Evolutionary conservation across 1,284 basidiomycete species (phyloP), one percentile per base, ranked within the genome.

Genomic region (Naganishia sp.): DNA sequence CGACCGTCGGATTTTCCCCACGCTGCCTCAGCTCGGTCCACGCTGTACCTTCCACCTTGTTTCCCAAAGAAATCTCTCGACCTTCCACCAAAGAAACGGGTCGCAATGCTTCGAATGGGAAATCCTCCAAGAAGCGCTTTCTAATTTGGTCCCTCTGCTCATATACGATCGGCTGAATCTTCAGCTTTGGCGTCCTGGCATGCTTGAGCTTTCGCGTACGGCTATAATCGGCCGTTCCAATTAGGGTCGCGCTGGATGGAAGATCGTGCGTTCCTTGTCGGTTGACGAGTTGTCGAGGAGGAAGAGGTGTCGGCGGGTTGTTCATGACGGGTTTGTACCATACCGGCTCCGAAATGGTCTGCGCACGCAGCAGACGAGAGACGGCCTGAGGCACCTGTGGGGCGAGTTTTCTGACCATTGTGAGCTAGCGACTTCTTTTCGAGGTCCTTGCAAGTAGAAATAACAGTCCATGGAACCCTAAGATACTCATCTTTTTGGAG

Each of bases 81-180:
- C 76, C 75, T 81, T 99, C 95, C 0, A 90, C 86, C 57, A 99
- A 79, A 13, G 85, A 88, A 16, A 84, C 83, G 2, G 92, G 88
- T 48, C 94, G 84, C 78, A 94, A 90, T 1, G 92, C 89, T 80
- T 99, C 94, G 77, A 97, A 98, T 2, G 95, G 94, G 76, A 97
- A 94, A 81, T 99, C 95, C 63, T 84, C 83, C 82, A 94, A 98
- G 84, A 99, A 99, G 78, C 92, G 91, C 64, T 87, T 83, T 53
- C 95, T 87, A 63, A 98, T 83, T 67, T 85, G 83, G 79, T 99
- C 95, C 76, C 94, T 92, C 49, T 56, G 61, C 36, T 90, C 72
- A 78, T 95, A 97, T 56, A 85, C 83, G 67, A 98, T 52, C 7
- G 69, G 54, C 21, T 71, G 69, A 42, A 74, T 69, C 68, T 72